Evolutionary conservation across 164 flowering plant genomes (phyloP), one percentile per base, ranked within the genome.

Genomic region (Aristolochia californica): DNA sequence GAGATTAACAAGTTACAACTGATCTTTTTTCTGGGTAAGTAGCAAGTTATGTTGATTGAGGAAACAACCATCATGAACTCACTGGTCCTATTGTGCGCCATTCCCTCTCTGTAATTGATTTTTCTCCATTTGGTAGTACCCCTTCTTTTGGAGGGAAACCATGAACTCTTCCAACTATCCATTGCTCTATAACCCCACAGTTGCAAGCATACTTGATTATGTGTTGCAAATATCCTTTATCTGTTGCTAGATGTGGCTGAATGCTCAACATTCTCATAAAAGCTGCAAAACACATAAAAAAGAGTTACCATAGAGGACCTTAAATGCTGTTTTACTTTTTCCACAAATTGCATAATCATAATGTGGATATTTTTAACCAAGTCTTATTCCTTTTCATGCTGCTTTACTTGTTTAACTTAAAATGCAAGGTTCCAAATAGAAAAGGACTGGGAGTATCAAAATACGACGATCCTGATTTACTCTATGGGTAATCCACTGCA

Each of bases 111-210:
- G 88, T 80, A n/a, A 85, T 58, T 21, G 98, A 81, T 58, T 65
- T 72, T 66, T 83, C 20, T 51, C 96, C 96, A 66, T 82, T 56
- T 23, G 61, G 56, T 65, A 84, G 85, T 22, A 68, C 66, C 17
- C 62, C 84, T 61, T 80, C 84, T 49, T 63, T 76, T 11, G 95
- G 82, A 60, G 94, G 97, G 72, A 67, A 88, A 51, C 95, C 97
- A 34, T 72, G 72, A 13, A 43, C 55, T 45, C 80, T 72, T 7
- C 74, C 83, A 40, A 69, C 78, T 24, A 68, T 23, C 97, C 98
- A 89, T 58, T 89, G 94, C 54, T 85, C 85, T 44, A 70, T 71
- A 43, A 83, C 80, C 5, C 96, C 97, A 66, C 88, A 83, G 66
- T 77, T 70, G 24, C 82, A 83, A 13, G 96, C 97, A 66, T 83